phyloP scores from a whole-genome alignment of 345 rosid genomes.

The Ceriops tagal region DNA sequence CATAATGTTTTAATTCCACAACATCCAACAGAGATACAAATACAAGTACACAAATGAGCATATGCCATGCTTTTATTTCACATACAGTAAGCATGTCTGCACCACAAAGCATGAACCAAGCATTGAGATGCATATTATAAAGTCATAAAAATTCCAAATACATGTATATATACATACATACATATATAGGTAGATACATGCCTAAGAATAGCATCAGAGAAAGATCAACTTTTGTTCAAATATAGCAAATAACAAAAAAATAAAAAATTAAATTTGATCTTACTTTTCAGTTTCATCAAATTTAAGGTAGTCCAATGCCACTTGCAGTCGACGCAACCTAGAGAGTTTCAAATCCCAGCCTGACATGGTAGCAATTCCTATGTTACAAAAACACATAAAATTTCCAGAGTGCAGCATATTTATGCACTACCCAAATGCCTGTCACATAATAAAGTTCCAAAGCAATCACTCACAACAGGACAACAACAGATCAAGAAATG shows the following conservation, averaged over 20 bases:
- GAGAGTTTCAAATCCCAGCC: conserved; percentile 86
- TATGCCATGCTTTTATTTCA: no score
- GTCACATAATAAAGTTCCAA: conserved; percentile 6
- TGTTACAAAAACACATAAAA: conserved; percentile 3
- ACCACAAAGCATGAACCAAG: no score
- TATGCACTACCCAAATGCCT: background rate
- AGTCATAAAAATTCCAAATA: no score
- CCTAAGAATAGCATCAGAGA: background rate
- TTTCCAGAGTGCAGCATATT: conserved; percentile 5
- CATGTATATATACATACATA: background rate
- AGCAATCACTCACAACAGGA: background rate
- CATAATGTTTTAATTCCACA: no score
- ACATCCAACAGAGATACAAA: no score
- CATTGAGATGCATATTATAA: no score
- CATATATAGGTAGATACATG: background rate
- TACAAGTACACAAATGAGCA: no score
- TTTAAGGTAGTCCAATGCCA: conserved; percentile 77
- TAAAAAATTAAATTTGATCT: conserved; percentile 23
- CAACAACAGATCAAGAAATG: background rate
- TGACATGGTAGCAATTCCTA: conserved; percentile 38
- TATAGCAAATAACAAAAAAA: background rate
- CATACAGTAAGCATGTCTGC: no score
- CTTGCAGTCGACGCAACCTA: conserved; percentile 72
- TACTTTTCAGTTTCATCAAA: conserved; percentile 84
- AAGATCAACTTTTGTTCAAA: background rate